Evolutionary conservation across 768 basidiomycete genomes (phyloP), one percentile per base, ranked within the genome.

Genomic region (Suillus lakei): DNA sequence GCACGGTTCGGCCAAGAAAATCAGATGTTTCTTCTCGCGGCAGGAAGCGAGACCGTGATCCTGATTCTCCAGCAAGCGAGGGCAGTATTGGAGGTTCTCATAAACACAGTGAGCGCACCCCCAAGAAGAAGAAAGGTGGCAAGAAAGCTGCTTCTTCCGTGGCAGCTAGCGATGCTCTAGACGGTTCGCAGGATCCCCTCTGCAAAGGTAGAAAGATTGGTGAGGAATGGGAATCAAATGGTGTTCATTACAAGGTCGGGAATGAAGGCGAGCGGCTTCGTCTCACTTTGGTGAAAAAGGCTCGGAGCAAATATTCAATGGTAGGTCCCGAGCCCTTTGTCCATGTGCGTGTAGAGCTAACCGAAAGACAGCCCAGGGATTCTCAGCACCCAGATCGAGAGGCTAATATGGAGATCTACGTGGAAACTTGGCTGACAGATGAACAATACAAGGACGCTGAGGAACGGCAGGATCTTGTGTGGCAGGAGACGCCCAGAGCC

Each of bases 371-470:
- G 92, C 92, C 92, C 4, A 78, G 84, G 61, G 92, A 94, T 72
- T 93, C 92, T 9, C 83, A 86, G 65, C 92, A 94, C 73, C 90
- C 91, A 5, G 92, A 94, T 76, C 85, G 86, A 51, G 78, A 86
- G 62, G 86, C 84, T 26, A 86, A 88, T 65, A 78, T 92, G 30
- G 87, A 91, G 67, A 87, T 93, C 36, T 90, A 84, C 69, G 84
- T 93, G n/a, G 92, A 93, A 73, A 83, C 81, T 23, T 95, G 92
- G 92, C 81, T 92, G 61, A 87, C 87, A 13, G 91, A 93, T 63
- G 90, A 88, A 64, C 88, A 91, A 69, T 90, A 91, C 73, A 80
- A 82, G 59, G 82, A 82, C 56, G 88, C 90, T 1, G 91, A 91
- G 68, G 81, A 83, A 21, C 81, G 82, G 46, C 84, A 83, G 63